These are phyloP conservation scores for Aspergillus hancockii DNA, from an alignment of 495 filamentous ascomycete species.

Conservation along the genomic window DNA sequence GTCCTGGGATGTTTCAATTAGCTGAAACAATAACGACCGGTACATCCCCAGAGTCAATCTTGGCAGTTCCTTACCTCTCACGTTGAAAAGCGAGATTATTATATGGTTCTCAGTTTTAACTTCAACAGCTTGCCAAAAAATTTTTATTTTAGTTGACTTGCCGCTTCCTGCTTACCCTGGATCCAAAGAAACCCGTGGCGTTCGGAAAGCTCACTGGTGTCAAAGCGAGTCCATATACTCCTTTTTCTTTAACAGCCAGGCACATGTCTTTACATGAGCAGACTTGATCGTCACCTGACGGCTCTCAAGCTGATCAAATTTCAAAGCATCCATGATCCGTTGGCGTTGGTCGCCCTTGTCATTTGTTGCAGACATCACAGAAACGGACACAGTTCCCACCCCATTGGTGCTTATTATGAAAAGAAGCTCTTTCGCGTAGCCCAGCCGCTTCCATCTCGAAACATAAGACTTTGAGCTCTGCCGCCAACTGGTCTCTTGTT, in stretches of 20 bases:
- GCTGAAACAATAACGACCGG: constrained; percentile 46
- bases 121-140: constrained; percentile 26
- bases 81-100: constrained; percentile 51
- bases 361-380: not conserved
- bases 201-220: constrained; percentile 28
- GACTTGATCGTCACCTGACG: constrained; percentile 27
- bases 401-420: not conserved
- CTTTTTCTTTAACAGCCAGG: constrained; percentile 45
- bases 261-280: constrained; percentile 42
- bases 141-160: constrained; percentile 58
- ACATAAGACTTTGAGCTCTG: not conserved
- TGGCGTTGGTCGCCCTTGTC: constrained; percentile 11
- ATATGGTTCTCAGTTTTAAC: constrained; percentile 11
- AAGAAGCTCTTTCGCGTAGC: not conserved
- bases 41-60: constrained; percentile 56
- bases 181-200: constrained; percentile 59
- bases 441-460: not conserved
- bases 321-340: constrained; percentile 24
- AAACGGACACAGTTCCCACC: not conserved
- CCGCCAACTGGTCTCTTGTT: not conserved
- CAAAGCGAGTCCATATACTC: constrained; percentile 52
- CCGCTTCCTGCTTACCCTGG: constrained; percentile 55
- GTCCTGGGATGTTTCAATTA: constrained; percentile 31
- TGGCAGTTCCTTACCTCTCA: constrained; percentile 48
- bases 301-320: constrained; percentile 33